Base-by-base conservation (phyloP, 257 asterid species). In the Gentiana straminea region DNA sequence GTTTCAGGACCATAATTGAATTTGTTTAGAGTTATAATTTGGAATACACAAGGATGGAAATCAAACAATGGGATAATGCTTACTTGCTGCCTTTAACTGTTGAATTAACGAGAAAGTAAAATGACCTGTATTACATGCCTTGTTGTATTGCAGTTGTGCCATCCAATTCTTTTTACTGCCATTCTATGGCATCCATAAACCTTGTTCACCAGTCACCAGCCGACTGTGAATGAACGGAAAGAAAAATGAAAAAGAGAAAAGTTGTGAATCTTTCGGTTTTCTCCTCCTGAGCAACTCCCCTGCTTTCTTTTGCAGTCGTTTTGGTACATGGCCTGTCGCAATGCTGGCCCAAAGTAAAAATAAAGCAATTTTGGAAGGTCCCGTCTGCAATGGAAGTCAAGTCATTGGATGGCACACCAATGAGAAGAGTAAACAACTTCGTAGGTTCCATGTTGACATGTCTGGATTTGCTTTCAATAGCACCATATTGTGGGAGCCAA, bases 291-390 rank as follows among this genome's bases (percentile, higher is more conserved):
- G 13, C 52, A 51, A 61, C 57, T 74, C 39, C n/a, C 15, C 45
- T 60, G n/a, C 68, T 58, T 49, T 55, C 57, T 51, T 58, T 6
- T 68, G 34, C 74, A 91, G 97, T 51, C 97, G 95, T 65, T 88
- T 92, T 67, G 99, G 99, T 70, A 81, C 91, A 51, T 92, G 99
- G 99, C 99, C 99, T 50, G 97, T 88, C 63, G 94, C 86, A 67
- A 83, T 92, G 91, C 75, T 92, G 58, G 82, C 82, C 12, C 94
- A 80, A 68, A 81, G 94, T 81, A 85, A 86, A 78, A 81, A 77
- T 52, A 88, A 85, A 73, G 93, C 79, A 0, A 79, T 79, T 48
- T 61, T 92, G 57, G 97, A 85, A 80, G 99, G 97, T 57, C 97
- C 99, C 4, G 83, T 92, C 12, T 92, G 97, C 70, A 81, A 81